Conservation (phyloP, 2,329 filamentous ascomycete species). For the Nemania abortiva region DNA sequence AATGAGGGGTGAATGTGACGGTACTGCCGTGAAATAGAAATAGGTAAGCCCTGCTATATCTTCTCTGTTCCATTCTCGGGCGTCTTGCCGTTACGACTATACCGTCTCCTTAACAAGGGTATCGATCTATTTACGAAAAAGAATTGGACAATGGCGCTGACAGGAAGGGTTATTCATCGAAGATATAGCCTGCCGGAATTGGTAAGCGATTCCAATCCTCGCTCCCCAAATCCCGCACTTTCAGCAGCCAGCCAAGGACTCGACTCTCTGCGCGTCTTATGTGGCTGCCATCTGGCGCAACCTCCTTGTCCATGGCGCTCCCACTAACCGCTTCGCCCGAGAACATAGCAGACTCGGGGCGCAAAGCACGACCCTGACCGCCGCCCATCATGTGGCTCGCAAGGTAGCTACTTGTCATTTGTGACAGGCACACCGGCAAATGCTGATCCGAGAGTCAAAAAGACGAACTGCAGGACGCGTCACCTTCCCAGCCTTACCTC, state of each 20-base stretch:
- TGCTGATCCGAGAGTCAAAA: neutral
- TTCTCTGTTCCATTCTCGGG: too few species aligned
- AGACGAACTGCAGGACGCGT: neutral
- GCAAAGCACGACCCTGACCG: neutral
- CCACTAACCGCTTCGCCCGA: neutral
- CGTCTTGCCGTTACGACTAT: too few species aligned
- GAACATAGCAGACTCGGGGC: slow-evolving; percentile 3
- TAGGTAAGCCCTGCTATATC: too few species aligned
- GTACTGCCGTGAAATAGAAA: too few species aligned
- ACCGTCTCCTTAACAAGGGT: too few species aligned
- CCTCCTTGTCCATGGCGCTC: neutral
- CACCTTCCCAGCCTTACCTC: slow-evolving; percentile 1
- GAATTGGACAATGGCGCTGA: slow-evolving; percentile 5
- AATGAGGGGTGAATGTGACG: too few species aligned
- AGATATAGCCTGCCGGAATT: slow-evolving; percentile 15
- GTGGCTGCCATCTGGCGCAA: neutral
- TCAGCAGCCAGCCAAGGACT: neutral
- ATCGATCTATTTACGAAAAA: too few species aligned
- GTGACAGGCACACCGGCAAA: neutral
- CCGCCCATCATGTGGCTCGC: neutral
- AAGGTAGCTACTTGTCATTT: neutral
- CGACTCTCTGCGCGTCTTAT: neutral
- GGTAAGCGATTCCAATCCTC: neutral
- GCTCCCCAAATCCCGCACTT: neutral
- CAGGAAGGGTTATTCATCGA: slow-evolving; percentile 2